A percentile compares a stretch with the other conserved stretches of the same genome.
These are phyloP conservation scores for Herpetospermum pedunculosum DNA, from an alignment of 306 rosid species.

Conservation along the genomic window DNA sequence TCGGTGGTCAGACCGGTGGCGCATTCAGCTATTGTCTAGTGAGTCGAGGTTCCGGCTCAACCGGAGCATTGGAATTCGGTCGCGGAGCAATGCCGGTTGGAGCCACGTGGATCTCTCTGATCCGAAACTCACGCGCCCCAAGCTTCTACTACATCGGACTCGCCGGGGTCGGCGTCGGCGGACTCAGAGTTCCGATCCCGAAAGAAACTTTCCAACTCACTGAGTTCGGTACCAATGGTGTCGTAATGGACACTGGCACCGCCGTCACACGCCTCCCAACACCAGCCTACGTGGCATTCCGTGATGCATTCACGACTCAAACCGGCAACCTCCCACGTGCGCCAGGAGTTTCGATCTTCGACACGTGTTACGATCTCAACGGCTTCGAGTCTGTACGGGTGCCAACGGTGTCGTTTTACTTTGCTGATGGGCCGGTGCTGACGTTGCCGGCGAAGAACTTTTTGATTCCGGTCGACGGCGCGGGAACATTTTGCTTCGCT, in stretches of 20 bases:
- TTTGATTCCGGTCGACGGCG: conserved; percentile 54
- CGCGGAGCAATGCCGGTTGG: conserved; percentile 70
- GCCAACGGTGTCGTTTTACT: conserved; percentile 75
- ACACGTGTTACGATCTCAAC: conserved; percentile 55
- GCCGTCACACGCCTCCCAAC: conserved; percentile 72
- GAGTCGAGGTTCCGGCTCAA: conserved; percentile 32
- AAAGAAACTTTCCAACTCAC: conserved; percentile 31
- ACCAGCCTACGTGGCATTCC: conserved; percentile 41
- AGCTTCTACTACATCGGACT: conserved; percentile 73
- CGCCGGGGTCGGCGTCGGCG: conserved; percentile 73
- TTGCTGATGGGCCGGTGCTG: conserved; percentile 55
- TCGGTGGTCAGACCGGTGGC: conserved; percentile 65
- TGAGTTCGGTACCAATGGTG: conserved; percentile 44
- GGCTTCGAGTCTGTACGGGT: conserved; percentile 79
- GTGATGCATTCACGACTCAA: conserved; percentile 42
- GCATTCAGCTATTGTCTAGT: conserved; percentile 70
- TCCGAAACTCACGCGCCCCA: conserved; percentile 49
- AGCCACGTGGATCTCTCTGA: conserved; percentile 70
- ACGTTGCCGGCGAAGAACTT: conserved; percentile 75
- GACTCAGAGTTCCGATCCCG: conserved; percentile 34
- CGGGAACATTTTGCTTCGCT: conserved; percentile 74
- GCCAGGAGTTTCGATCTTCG: conserved; percentile 54
- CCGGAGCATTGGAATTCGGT: conserved; percentile 61
- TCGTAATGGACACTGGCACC: conserved; percentile 88
- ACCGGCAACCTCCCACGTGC: conserved; percentile 62